phyloP scores from a whole-genome alignment of 106 monocot genomes.

The Dendrobium chrysotoxum region DNA sequence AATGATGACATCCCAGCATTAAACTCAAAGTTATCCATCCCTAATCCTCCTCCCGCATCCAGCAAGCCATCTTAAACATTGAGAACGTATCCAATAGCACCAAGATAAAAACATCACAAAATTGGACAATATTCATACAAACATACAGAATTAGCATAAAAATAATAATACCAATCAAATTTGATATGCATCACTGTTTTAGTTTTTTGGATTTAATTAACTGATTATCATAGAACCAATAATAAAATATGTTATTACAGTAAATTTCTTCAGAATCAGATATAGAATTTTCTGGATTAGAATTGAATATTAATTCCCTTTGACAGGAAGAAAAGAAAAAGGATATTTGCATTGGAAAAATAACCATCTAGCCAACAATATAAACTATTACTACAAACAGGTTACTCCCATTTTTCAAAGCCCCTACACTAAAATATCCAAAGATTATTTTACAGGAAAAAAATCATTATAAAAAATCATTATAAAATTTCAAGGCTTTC shows the following conservation, averaged over 20 bases:
- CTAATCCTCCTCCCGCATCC: neutral
- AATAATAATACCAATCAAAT: neutral
- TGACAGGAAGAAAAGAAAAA: neutral
- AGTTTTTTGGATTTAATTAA: neutral
- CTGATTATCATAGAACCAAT: neutral
- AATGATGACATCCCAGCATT: constrained; percentile 6
- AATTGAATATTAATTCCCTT: neutral
- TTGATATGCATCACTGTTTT: neutral
- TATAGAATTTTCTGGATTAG: neutral
- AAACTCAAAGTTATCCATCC: neutral
- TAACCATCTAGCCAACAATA: neutral
- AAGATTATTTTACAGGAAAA: no score
- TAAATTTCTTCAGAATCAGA: neutral
- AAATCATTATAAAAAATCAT: no score
- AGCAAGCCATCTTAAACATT: constrained; percentile 3
- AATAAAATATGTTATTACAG: neutral
- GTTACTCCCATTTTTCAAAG: neutral
- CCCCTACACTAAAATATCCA: no score
- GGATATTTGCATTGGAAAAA: neutral
- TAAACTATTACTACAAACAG: neutral
- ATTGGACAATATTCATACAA: neutral
- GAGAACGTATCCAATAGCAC: neutral
- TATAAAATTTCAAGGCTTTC: no score
- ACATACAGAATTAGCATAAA: neutral
- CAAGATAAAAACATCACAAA: neutral